These are phyloP conservation scores for Calonectria hongkongensis DNA, from an alignment of 2,329 filamentous ascomycete genomes.

Conservation along the genomic window DNA sequence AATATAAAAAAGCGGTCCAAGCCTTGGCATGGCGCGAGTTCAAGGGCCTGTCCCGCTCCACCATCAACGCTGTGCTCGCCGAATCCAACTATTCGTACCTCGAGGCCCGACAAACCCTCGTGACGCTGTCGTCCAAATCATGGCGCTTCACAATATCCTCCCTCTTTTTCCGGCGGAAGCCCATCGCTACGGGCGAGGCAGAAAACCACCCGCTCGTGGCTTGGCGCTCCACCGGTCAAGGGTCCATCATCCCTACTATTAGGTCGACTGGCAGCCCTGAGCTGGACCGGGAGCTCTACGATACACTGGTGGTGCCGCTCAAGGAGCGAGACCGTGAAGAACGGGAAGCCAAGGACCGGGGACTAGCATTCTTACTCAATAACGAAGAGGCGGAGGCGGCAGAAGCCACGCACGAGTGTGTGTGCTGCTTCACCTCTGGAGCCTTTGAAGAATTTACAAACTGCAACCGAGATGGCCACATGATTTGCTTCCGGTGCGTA, in stretches of 20 bases:
- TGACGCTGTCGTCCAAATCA: conserved; percentile 81
- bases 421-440: conserved; percentile 84
- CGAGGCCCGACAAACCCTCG: conserved; percentile 80
- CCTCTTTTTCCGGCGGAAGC: conserved; percentile 80
- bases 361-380: conserved; percentile 73
- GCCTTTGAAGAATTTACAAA: conserved; percentile 84
- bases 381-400: conserved; percentile 75
- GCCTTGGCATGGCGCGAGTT: conserved; percentile 84
- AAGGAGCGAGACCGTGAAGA: conserved; percentile 64
- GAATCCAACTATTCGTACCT: conserved; percentile 89
- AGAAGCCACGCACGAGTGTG: conserved; percentile 80
- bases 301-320: conserved; percentile 73
- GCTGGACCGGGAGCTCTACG: conserved; percentile 77
- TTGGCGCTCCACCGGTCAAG: conserved; percentile 75
- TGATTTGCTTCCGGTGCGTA: conserved; percentile 89
- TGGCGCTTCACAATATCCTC: conserved; percentile 85
- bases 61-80: conserved; percentile 86
- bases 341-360: conserved; percentile 71
- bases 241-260: conserved; percentile 76
- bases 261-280: conserved; percentile 79
- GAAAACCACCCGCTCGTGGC: conserved; percentile 78
- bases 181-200: conserved; percentile 70
- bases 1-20: conserved; percentile 82
- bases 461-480: conserved; percentile 81
- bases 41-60: conserved; percentile 81